A percentile compares a stretch with the other conserved stretches of the same genome.
Evolutionary conservation across 176 grass and related monocot species (phyloP).

Genomic region (Avena insularis): DNA sequence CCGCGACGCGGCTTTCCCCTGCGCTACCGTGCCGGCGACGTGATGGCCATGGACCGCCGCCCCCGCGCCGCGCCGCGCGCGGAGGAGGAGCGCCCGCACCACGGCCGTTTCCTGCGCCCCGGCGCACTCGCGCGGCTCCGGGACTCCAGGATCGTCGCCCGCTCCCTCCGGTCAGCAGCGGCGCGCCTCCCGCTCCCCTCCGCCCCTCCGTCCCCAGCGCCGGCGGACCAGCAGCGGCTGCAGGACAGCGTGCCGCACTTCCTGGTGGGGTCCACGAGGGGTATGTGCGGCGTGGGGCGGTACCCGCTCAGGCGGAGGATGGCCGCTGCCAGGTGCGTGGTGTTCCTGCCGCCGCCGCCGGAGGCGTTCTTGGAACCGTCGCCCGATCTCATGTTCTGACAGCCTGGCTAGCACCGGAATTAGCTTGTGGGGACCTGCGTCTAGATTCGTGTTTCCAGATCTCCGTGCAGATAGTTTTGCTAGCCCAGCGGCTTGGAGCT

Average conservation of each 20-base stretch:
- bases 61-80: slow-evolving; percentile 12
- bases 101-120: slow-evolving; percentile 76
- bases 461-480: slow-evolving; percentile 37
- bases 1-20: neutral
- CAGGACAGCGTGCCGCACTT: slow-evolving; percentile 54
- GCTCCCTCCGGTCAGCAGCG: slow-evolving; percentile 56
- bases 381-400: slow-evolving; percentile 34
- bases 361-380: slow-evolving; percentile 2
- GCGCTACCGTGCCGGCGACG: neutral
- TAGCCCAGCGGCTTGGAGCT: neutral
- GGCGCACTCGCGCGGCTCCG: slow-evolving; percentile 84
- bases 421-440: neutral
- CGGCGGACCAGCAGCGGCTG: neutral
- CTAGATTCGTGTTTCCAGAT: slow-evolving; percentile 18
- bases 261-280: slow-evolving; percentile 30
- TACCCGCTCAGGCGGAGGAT: slow-evolving; percentile 78
- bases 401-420: neutral
- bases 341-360: slow-evolving; percentile 52
- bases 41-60: slow-evolving; percentile 49
- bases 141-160: slow-evolving; percentile 77
- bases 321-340: slow-evolving; percentile 56
- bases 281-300: slow-evolving; percentile 37
- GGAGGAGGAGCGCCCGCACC: slow-evolving; percentile 34
- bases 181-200: slow-evolving; percentile 38
- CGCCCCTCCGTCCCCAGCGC: slow-evolving; percentile 20